Base-by-base conservation (phyloP, 768 basidiomycete species). In the Termitomyces sp. region DNA sequence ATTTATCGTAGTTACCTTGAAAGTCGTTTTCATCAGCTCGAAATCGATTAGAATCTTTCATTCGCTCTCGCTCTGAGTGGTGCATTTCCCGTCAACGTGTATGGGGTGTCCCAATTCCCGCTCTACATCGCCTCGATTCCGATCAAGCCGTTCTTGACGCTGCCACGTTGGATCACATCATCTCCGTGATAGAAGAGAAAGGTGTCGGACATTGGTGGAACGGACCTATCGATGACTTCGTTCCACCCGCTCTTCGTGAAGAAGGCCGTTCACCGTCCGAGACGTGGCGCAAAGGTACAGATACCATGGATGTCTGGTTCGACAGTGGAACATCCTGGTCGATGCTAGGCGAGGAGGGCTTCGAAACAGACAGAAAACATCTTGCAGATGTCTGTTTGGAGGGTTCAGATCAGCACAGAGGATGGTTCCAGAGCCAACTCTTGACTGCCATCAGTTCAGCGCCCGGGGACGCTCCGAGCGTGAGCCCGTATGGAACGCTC, bases 261-360 rank as follows among this genome's bases (percentile, higher is more conserved):
- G 72, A 77, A n/a, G 80, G 79, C 8, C 69, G 63, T 43, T 65
- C 70, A 2, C 66, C 70, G 2, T 76, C 75, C 1, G 72, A 77
- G 54, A 71, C 70, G 1, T 94, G 88, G 84, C 72, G 75, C 48
- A 94, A 93, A 69, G 89, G 94, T 9, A 86, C 83, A 2, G 96
- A 99, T 68, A 99, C 96, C 2, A 94, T 98, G 87, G 96, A 99
- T 69, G 96, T 99, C 16, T 99, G 96, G 96, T 98, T 98, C 64
- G 96, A 99, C 72, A 95, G 92, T 64, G 96, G 96, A 4, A 86
- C 90, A 2, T 91, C 94, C 4, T 99, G 96, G 96, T 86, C 92
- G 2, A 80, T 92, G 77, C 73, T 96, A 18, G 62, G 65, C 6
- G 73, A 73, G 38, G 73, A 76, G 51, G 76, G 70, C 20, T 71